Percentiles rank a stretch among this genome's conserved stretches.
phyloP scores from a whole-genome alignment of 257 asterid genomes.

The Forsythia suspensa region DNA sequence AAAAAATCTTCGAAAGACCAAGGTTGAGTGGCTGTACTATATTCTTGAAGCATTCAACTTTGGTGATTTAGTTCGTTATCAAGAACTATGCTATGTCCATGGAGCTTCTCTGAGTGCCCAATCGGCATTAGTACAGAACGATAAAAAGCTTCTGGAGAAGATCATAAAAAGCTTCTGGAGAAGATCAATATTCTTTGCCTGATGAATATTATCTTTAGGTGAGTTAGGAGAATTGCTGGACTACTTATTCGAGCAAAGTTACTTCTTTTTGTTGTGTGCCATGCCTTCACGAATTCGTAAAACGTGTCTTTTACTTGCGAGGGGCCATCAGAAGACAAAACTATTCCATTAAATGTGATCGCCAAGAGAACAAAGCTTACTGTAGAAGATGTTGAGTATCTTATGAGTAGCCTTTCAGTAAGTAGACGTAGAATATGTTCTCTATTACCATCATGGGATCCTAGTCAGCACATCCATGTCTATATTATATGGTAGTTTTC shows the following conservation, averaged over 20 bases:
- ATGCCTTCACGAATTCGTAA: constrained; percentile 4
- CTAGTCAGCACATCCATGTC: neutral
- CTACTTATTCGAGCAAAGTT: neutral
- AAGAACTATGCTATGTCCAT: constrained; percentile 80
- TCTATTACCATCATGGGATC: neutral
- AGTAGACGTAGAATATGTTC: constrained; percentile 28
- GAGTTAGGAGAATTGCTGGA: neutral
- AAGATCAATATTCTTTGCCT: constrained; percentile 94
- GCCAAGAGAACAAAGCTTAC: constrained; percentile 83
- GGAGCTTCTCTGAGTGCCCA: constrained; percentile 77
- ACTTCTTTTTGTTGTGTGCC: neutral
- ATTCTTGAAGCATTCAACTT: constrained; percentile 88
- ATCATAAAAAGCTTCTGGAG: constrained; percentile 85
- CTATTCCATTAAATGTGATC: constrained; percentile 73
- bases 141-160: too few relatives aligned
- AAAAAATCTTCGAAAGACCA: constrained; percentile 77
- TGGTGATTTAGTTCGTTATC: constrained; percentile 85
- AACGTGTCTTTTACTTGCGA: constrained; percentile 45
- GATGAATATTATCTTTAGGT: constrained; percentile 98
- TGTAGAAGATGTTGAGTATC: constrained; percentile 85
- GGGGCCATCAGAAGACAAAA: constrained; percentile 88
- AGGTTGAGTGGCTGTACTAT: constrained; percentile 87
- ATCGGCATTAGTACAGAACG: constrained; percentile 89
- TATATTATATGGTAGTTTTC: too few relatives aligned
- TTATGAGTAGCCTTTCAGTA: constrained; percentile 98